Conservation (phyloP, 1,139 yeast species). For the Scheffersomyces illinoinensis region DNA sequence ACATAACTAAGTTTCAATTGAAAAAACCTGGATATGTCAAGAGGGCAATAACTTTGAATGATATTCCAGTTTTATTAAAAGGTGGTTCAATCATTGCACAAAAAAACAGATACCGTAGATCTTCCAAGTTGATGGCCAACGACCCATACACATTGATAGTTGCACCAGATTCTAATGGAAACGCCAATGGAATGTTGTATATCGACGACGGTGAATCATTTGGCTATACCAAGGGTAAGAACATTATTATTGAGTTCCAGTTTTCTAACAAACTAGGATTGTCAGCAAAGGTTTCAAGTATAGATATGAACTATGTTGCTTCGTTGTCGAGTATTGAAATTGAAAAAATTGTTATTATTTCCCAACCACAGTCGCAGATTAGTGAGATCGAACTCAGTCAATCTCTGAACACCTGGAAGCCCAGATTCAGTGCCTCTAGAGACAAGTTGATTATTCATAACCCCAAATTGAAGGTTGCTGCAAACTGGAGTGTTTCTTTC, state of each 20-base stretch:
- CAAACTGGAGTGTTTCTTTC: conserved; percentile 48
- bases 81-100: conserved; percentile 77
- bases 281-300: conserved; percentile 18
- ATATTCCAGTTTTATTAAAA: conserved; percentile 70
- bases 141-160: conserved; percentile 85
- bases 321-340: conserved; percentile 35
- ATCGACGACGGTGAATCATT: conserved; percentile 84
- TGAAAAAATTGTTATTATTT: conserved; percentile 63
- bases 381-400: conserved; percentile 31
- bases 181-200: conserved; percentile 62
- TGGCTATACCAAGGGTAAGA: conserved; percentile 54
- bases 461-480: conserved; percentile 51
- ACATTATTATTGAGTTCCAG: conserved; percentile 38
- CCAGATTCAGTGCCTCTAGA: conserved; percentile 20
- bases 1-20: conserved; percentile 5
- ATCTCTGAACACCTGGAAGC: conserved; percentile 34
- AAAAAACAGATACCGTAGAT: conserved; percentile 77
- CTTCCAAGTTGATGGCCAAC: conserved; percentile 68
- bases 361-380: conserved; percentile 18
- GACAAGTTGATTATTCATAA: conserved; percentile 45
- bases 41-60: conserved; percentile 50
- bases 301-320: conserved; percentile 16
- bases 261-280: conserved; percentile 10
- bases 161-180: conserved; percentile 52
- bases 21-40: conserved; percentile 16